Evolutionary conservation across 768 basidiomycete genomes (phyloP), one percentile per base, ranked within the genome.

Genomic region (Hortiboletus campestris): DNA sequence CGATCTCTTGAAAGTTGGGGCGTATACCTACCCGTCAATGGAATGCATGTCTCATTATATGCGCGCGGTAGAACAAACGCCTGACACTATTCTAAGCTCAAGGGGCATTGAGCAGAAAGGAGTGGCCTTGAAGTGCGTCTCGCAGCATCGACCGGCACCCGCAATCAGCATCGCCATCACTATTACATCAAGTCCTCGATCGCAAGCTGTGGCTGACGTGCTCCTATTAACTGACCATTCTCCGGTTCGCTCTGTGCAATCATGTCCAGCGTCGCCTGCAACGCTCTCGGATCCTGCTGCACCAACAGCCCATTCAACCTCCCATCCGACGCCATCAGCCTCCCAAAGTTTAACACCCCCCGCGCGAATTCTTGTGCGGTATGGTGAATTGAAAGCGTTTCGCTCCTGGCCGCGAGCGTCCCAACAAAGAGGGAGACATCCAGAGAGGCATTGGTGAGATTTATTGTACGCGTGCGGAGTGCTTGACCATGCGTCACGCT

Each of bases 401-500:
- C 56, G 43, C 61, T 63, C 53, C 13, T 55, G 22, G 61, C 56
- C 9, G 61, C 53, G 31, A 63, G 61, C 7, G 14, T 22, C 29
- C 61, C 53, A 8, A 55, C 56, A 28, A 59, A 55, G 20, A 63
- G 61, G 7, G 61, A 43, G 25, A 59, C 61, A 22, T 63, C 53
- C 38, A 63, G 29, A 13, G 57, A 63, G 5, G 53, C 46, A 20
- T 59, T 63, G 20, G 61, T 56, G 11, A 63, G 57, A 49, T 63
- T 32, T 14, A 63, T 34, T 6, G 61, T 52, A 4, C 45, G 57
- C 13, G 57, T 63, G 9, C 62, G 61, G 20, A 56, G 47, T 12
- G 22, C 53, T 44, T 58, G 46, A 32, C 50, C 56, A 32, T 19
- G 39, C 9, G 19, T 29, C 19, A 61, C 46, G 35, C 54, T 61